These are phyloP conservation scores for Colletotrichum ledebouriae DNA, from an alignment of 2,329 filamentous ascomycete species.

Conservation along the genomic window DNA sequence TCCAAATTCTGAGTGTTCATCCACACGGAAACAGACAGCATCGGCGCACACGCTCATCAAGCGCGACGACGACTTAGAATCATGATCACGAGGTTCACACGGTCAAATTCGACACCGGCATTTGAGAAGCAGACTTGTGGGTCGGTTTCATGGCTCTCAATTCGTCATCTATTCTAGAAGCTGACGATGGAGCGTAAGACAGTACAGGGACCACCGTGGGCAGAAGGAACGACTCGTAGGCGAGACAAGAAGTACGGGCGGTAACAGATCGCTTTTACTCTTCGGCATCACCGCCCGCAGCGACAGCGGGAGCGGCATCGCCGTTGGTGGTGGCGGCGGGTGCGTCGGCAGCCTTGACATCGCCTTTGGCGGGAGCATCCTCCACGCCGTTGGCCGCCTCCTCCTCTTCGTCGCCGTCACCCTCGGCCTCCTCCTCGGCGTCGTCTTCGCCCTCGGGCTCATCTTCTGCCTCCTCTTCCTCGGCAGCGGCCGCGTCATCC, in stretches of 20 bases:
- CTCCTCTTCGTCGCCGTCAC: slow-evolving; percentile 46
- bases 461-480: slow-evolving; percentile 50
- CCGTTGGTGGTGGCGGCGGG: slow-evolving; percentile 47
- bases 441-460: slow-evolving; percentile 51
- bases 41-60: background rate
- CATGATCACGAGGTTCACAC: background rate
- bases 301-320: slow-evolving; percentile 46
- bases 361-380: slow-evolving; percentile 46
- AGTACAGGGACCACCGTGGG: background rate
- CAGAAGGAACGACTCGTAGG: slow-evolving; percentile 6
- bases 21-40: no score
- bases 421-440: slow-evolving; percentile 45
- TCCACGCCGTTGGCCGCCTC: slow-evolving; percentile 44
- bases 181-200: slow-evolving; percentile 8
- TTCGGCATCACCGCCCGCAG: slow-evolving; percentile 43
- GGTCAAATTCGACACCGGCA: background rate
- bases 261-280: slow-evolving; percentile 29
- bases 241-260: background rate
- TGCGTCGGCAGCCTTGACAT: slow-evolving; percentile 47
- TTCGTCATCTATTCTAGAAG: slow-evolving; percentile 37
- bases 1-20: no score
- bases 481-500: slow-evolving; percentile 49
- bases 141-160: slow-evolving; percentile 5
- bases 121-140: background rate
- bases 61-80: background rate